Percentiles rank a stretch among this genome's conserved stretches.
phyloP scores from a whole-genome alignment of 305 asterid genomes.

The Ilex paraguariensis region DNA sequence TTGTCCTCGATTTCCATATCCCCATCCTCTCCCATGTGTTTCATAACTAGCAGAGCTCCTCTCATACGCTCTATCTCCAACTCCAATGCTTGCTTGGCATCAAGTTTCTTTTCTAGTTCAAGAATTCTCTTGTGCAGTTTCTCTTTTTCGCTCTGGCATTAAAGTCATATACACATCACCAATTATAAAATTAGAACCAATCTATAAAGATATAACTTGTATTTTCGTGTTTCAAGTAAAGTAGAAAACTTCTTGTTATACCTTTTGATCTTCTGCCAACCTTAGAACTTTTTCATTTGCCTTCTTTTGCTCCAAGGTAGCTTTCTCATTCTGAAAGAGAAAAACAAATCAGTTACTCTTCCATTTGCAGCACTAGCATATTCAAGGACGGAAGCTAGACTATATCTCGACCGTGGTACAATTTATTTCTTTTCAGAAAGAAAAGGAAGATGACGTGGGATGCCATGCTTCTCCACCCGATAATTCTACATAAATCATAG shows the following conservation, averaged over 20 bases:
- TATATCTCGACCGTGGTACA: not conserved
- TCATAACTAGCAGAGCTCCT: constrained; percentile 38
- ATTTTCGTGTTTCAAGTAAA: too few species aligned
- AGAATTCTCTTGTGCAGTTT: constrained; percentile 31
- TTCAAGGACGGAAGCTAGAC: too few species aligned
- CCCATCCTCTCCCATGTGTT: constrained; percentile 44
- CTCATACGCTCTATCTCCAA: constrained; percentile 40
- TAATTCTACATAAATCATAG: not conserved
- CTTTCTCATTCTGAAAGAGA: constrained; percentile 43
- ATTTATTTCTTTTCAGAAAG: not conserved
- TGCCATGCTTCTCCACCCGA: not conserved
- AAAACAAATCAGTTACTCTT: not conserved
- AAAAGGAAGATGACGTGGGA: constrained; percentile 2
- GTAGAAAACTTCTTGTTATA: not conserved
- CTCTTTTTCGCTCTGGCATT: constrained; percentile 44
- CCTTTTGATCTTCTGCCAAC: constrained; percentile 65
- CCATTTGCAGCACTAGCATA: too few species aligned
- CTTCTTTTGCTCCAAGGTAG: constrained; percentile 44
- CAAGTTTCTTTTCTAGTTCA: constrained; percentile 48
- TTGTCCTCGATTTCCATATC: constrained; percentile 26
- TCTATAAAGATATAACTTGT: too few species aligned
- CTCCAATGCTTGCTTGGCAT: constrained; percentile 55
- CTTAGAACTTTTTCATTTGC: constrained; percentile 36
- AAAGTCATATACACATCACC: not conserved
- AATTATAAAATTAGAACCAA: too few species aligned